Base-by-base conservation (phyloP, 441 rosid genomes). In the Macaranga tanarius region DNA sequence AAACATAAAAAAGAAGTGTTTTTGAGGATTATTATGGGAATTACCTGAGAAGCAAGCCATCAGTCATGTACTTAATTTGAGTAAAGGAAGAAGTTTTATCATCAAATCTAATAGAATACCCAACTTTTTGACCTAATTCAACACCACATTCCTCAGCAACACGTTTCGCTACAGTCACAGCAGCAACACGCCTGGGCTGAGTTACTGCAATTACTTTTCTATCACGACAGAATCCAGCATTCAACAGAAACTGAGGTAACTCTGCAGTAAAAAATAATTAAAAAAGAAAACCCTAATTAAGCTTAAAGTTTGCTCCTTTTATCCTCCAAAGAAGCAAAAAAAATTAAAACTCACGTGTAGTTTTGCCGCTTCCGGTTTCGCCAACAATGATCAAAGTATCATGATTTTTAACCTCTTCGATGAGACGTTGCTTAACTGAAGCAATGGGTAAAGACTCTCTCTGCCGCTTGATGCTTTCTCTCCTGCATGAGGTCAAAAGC, bases 341-440 rank as follows among this genome's bases (percentile, higher is more conserved):
- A 17, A 17, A 22, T n/a, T n/a, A 64, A 8, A 50, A 80, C 93
- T 81, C 79, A 95, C 99, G 99, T 44, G 98, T 95, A 15, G 98
- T 91, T 82, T 95, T 95, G 34, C 99, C 99, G 47, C 99, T 92
- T 25, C 98, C 99, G 38, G 98, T 95, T 84, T 92, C 99, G 20
- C 98, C 99, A 66, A 95, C 97, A 23, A 95, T 81, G 25, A 92
- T 91, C 73, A 95, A 65, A 68, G 78, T 78, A 74, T 89, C 87
- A 69, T 91, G 82, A 3, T 75, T 79, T 26, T 73, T 76, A 59
- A 92, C 88, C 86, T 88, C 99, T 47, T 91, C 89, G 23, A 90
- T 58, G 12, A 95, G 86, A 25, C 92, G 84, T 70, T 73, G 83
- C 89, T 88, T 93, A 75, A 86, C 97, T 54, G 94, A 80, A 76